Conservation (phyloP, 306 rosid species). For the Psophocarpus tetragonolobus region DNA sequence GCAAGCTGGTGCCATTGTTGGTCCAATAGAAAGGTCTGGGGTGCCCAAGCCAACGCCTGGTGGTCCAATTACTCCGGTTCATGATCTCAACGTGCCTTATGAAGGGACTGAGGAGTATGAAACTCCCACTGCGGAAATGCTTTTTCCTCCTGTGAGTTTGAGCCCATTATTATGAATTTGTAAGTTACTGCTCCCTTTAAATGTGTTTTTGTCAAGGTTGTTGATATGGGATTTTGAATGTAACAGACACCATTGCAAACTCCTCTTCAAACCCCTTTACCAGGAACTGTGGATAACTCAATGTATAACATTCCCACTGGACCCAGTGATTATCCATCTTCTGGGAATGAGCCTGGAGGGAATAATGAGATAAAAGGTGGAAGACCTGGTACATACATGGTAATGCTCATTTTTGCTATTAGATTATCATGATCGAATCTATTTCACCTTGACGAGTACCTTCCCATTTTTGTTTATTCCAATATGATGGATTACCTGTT, state of each 20-base stretch:
- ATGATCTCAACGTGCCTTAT: conserved; percentile 85
- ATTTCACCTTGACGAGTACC: too few species aligned
- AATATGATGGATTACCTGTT: background rate
- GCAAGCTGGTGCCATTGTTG: conserved; percentile 63
- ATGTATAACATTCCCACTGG: conserved; percentile 81
- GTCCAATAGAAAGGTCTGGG: conserved; percentile 74
- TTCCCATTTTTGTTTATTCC: too few species aligned
- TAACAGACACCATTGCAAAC: conserved; percentile 78
- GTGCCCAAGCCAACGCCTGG: conserved; percentile 63
- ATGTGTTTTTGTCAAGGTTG: background rate
- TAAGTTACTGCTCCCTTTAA: background rate
- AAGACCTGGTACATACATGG: conserved; percentile 77
- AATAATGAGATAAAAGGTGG: conserved; percentile 60
- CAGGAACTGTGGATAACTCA: conserved; percentile 64
- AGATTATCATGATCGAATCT: too few species aligned
- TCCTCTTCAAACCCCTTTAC: conserved; percentile 83
- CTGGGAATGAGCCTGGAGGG: conserved; percentile 69
- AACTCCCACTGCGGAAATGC: conserved; percentile 90
- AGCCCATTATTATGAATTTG: background rate
- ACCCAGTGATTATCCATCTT: conserved; percentile 59
- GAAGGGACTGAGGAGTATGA: conserved; percentile 91
- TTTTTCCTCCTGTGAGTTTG: conserved; percentile 88
- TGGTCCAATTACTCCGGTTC: conserved; percentile 79
- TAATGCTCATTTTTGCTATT: conserved; percentile 44
- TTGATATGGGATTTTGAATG: conserved; percentile 41